Evolutionary conservation across 768 basidiomycete species (phyloP).

Genomic region (Daedaleopsis sinensis): DNA sequence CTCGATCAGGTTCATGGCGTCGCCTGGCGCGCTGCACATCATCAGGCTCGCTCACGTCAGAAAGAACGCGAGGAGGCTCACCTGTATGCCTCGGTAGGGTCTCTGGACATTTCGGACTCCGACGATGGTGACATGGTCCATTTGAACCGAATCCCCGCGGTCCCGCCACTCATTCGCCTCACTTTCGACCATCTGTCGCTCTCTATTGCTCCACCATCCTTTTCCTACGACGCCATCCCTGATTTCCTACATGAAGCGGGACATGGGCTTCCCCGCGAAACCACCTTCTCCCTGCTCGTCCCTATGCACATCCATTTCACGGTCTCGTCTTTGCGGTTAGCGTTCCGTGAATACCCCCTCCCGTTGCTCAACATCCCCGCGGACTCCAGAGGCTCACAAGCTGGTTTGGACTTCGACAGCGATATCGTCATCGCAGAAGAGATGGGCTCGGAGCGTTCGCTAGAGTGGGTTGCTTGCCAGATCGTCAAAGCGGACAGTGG

Average conservation of each 20-base stretch:
- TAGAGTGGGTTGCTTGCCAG: conserved; percentile 71
- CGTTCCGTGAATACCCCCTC: conserved; percentile 86
- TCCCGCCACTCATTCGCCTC: conserved; percentile 74
- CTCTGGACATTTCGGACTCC: conserved; percentile 14
- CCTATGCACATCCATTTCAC: conserved; percentile 80
- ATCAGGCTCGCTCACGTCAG: conserved; percentile 50
- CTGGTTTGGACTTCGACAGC: conserved; percentile 67
- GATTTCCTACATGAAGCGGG: conserved; percentile 72
- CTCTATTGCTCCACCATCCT: conserved; percentile 58
- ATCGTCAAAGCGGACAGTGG: conserved; percentile 63
- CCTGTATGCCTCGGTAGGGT: conserved; percentile 4
- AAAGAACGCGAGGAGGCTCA: conserved; percentile 17
- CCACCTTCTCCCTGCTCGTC: conserved; percentile 76
- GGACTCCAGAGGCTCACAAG: conserved; percentile 37
- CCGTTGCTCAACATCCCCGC: conserved; percentile 78
- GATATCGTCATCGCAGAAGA: conserved; percentile 90
- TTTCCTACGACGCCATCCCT: conserved; percentile 54
- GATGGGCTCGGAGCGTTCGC: conserved; percentile 66
- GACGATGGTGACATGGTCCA: conserved; percentile 48
- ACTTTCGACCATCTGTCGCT: conserved; percentile 63
- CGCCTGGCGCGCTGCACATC: conserved; percentile 56
- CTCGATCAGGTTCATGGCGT: conserved; percentile 70
- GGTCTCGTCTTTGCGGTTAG: conserved; percentile 58
- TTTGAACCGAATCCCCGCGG: conserved; percentile 35
- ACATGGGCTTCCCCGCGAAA: conserved; percentile 65